A percentile compares a stretch with the other conserved stretches of the same genome.
Evolutionary conservation across 768 basidiomycete genomes (phyloP).

Genomic region (Lyophyllum shimeji): DNA sequence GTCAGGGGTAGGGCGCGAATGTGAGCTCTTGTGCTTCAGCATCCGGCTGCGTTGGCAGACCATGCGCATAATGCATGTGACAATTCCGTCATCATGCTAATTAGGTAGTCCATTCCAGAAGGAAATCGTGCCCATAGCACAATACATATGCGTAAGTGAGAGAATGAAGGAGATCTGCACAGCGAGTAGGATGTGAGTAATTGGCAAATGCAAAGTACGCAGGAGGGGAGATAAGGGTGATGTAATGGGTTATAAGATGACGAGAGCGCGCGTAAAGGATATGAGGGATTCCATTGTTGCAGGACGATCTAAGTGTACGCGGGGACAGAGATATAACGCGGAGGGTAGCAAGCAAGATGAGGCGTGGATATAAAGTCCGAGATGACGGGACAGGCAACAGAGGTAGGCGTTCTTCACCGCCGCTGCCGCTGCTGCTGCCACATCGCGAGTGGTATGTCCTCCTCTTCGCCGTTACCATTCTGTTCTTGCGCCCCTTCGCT

Average conservation of each 20-base stretch:
- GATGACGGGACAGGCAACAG: conserved; percentile 5
- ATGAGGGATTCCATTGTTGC: conserved; percentile 17
- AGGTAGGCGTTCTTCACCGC: conserved; percentile 33
- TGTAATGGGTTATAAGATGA: conserved; percentile 6
- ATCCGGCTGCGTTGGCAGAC: not conserved
- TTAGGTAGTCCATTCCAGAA: conserved; percentile 17
- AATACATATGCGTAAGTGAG: conserved; percentile 17
- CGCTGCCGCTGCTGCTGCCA: conserved; percentile 79
- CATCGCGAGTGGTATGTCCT: conserved; percentile 77
- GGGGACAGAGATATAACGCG: conserved; percentile 3
- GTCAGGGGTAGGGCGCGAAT: too few species aligned
- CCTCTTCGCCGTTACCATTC: conserved; percentile 55
- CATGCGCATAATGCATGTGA: too few species aligned
- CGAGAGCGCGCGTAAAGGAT: conserved; percentile 5
- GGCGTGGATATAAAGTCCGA: conserved; percentile 9
- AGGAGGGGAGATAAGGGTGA: not conserved
- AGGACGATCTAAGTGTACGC: conserved; percentile 20
- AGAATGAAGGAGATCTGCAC: conserved; percentile 9
- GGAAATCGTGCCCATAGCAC: conserved; percentile 12
- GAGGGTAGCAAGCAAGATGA: conserved; percentile 11
- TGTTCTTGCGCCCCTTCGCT: conserved; percentile 33
- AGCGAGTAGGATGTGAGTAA: conserved; percentile 13
- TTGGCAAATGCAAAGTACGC: not conserved
- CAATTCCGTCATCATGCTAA: conserved; percentile 11
- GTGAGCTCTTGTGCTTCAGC: too few species aligned